These are phyloP conservation scores for Crucibulum laeve DNA, from an alignment of 768 basidiomycete genomes.

Conservation along the genomic window DNA sequence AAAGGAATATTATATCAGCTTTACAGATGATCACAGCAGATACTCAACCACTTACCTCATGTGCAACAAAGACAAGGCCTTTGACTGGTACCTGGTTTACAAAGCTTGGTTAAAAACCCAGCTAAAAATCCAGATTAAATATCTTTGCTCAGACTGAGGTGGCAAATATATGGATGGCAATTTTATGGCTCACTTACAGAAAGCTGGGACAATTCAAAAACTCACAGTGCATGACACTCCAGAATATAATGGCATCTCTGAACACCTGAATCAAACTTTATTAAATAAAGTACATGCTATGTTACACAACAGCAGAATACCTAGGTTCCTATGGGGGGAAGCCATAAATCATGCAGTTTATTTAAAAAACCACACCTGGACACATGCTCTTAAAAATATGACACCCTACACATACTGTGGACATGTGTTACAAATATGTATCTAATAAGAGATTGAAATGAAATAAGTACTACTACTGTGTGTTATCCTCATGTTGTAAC, in stretches of 20 bases:
- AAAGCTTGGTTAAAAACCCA: conserved; percentile 26
- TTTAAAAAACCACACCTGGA: conserved; percentile 26
- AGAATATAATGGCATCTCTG: conserved; percentile 32
- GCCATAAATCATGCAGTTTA: conserved; percentile 25
- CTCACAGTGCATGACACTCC: conserved; percentile 29
- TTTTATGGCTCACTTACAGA: conserved; percentile 20
- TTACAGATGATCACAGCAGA: conserved; percentile 22
- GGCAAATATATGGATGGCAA: conserved; percentile 28
- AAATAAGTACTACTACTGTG: too few species aligned
- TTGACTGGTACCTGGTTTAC: conserved; percentile 17
- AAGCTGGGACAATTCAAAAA: conserved; percentile 25
- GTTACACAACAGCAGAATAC: conserved; percentile 22
- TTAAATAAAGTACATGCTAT: conserved; percentile 25
- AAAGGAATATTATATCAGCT: conserved; percentile 23
- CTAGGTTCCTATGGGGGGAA: conserved; percentile 31
- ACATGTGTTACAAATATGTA: too few species aligned
- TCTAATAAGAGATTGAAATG: too few species aligned
- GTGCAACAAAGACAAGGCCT: conserved; percentile 16
- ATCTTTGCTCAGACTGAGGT: conserved; percentile 28
- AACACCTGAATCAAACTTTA: conserved; percentile 28
- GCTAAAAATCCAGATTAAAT: conserved; percentile 15
- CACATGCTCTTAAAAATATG: conserved; percentile 14
- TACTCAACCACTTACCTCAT: conserved; percentile 15
- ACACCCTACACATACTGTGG: too few species aligned
- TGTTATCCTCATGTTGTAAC: too few species aligned